Percentiles rank a stretch among this genome's conserved stretches.
Evolutionary conservation across 176 grass and related monocot species (phyloP).

Genomic region (Oryza glaberrima): DNA sequence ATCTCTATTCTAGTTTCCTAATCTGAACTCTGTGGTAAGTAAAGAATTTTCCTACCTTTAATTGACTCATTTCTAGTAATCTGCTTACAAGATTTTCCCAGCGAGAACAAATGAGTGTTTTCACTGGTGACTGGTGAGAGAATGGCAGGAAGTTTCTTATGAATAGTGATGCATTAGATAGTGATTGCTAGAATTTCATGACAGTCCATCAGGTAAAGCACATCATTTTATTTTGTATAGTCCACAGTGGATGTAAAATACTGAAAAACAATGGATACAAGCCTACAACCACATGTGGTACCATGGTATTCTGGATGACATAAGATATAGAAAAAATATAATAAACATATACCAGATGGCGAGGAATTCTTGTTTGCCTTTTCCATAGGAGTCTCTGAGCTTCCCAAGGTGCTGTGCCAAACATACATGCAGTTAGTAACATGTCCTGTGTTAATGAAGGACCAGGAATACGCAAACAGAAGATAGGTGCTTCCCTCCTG

Average conservation of each 20-base stretch:
- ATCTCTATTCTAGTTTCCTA: neutral
- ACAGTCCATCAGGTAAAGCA: constrained; percentile 12
- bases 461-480: neutral
- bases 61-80: neutral
- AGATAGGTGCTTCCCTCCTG: neutral
- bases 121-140: too few species aligned
- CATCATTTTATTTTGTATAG: neutral
- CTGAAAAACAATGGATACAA: neutral
- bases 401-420: neutral
- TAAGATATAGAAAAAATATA: neutral
- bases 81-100: too few species aligned
- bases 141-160: neutral
- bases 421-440: constrained; percentile 1
- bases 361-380: neutral
- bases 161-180: neutral
- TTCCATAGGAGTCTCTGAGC: neutral
- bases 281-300: neutral
- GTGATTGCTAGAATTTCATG: neutral
- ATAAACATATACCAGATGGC: neutral
- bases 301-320: neutral
- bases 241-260: neutral
- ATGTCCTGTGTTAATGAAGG: neutral
- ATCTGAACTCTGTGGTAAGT: neutral
- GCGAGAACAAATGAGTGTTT: too few species aligned
- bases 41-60: neutral